A percentile compares a stretch with the other conserved stretches of the same genome.
Conservation (phyloP, 345 rosid genomes). For the Ailanthus altissimus region DNA sequence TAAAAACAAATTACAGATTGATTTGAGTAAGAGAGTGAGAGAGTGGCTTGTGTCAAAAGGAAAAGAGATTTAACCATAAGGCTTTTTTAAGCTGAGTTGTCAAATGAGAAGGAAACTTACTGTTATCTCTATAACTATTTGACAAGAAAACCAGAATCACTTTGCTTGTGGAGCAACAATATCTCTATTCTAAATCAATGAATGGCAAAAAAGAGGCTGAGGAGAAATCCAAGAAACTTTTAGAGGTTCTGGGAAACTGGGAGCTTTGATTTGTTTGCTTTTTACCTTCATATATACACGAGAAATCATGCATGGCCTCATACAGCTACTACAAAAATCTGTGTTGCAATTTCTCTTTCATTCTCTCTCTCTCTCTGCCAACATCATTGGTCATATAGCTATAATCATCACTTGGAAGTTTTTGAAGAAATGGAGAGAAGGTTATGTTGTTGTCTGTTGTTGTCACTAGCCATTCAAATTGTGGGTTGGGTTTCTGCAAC, state of each 20-base stretch:
- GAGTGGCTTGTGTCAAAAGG: constrained; percentile 29
- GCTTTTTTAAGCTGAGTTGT: constrained; percentile 31
- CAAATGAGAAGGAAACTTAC: constrained; percentile 18
- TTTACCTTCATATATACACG: constrained; percentile 13
- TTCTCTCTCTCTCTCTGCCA: constrained; percentile 12
- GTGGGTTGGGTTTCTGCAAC: constrained; percentile 45
- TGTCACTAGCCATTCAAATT: constrained; percentile 40
- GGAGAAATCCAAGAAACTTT: constrained; percentile 34
- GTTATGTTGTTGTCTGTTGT: constrained; percentile 28
- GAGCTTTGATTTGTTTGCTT: constrained; percentile 12
- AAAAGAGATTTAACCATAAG: constrained; percentile 7
- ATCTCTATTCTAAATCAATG: constrained; percentile 22
- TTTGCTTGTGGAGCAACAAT: constrained; percentile 37
- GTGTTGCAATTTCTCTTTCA: constrained; percentile 15
- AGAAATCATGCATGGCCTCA: constrained; percentile 24
- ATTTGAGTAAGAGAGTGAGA: constrained; percentile 15
- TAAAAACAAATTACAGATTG: constrained; percentile 6
- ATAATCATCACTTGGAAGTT: constrained; percentile 28
- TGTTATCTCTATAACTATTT: constrained; percentile 5
- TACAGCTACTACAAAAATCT: not conserved
- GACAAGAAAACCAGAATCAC: constrained; percentile 22
- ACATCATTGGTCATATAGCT: constrained; percentile 4
- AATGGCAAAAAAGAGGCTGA: constrained; percentile 4
- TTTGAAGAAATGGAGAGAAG: constrained; percentile 40
- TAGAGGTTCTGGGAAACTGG: constrained; percentile 31